Base-by-base conservation (phyloP, 345 rosid genomes). In the Eucalyptus polybractea region DNA sequence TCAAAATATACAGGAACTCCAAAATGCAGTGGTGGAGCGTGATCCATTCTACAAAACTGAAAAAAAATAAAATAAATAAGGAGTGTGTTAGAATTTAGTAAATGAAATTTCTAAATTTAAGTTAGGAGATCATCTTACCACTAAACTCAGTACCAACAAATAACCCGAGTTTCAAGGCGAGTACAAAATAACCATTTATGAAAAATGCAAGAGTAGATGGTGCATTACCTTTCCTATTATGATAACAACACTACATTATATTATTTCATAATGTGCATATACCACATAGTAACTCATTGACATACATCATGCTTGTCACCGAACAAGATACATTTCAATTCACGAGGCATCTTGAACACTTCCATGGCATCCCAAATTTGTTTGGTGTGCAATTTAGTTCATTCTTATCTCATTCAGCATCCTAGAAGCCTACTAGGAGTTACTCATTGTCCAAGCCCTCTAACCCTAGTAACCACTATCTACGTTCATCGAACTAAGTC, bases 401-500 rank as follows among this genome's bases (percentile, higher is more conserved):
- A 53, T 53, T 53, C 24, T 53, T 53, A 19, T 1, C 56, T 53
- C 22, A 53, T 53, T 53, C 56, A 19, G 1, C 24, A 53, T 53
- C 56, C 10, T 1, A 53, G 0, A 17, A 19, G 56, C 56, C 56
- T 53, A 53, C 56, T 7, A 19, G 56, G 24, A 53, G 24, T 19
- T 53, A 53, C 24, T 53, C 56, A 53, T 53, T 0, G 4, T 53
- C 56, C 24, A 19, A 0, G 9, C 56, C 24, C 56, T 53, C 22
- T 53, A 51, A 7, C 56, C 56, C 56, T 53, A 53, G 24, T 53
- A 53, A 53, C 56, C 24, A 53, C 24, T 17, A 4, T 51, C 24
- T 17, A 53, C 4, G 1, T 53, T 53, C 10, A 19, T 53, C 24
- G 0, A 0, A 53, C 56, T 53, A 7, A 53, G 56, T 53, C 56